Conservation (phyloP, 345 rosid species). For the Stellera chamaejasme region DNA sequence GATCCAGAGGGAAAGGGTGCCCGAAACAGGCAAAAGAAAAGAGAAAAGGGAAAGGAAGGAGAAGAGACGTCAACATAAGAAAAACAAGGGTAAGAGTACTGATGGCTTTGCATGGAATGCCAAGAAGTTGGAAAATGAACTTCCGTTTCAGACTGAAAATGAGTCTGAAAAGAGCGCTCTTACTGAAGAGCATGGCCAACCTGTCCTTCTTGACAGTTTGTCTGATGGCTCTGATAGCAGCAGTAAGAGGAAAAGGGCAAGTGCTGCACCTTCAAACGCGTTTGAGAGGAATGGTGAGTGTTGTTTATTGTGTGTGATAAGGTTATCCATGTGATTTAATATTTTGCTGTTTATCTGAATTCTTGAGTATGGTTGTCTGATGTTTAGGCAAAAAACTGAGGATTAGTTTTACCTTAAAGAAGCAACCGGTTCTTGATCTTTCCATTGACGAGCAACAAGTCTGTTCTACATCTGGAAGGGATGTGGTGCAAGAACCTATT, state of each 20-base stretch:
- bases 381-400: conserved; percentile 38
- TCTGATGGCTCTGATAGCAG: conserved; percentile 21
- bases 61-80: conserved; percentile 24
- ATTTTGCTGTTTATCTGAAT: neutral
- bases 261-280: conserved; percentile 19
- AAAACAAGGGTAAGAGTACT: conserved; percentile 18
- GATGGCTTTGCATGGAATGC: conserved; percentile 24
- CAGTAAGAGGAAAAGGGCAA: conserved; percentile 34
- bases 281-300: conserved; percentile 37
- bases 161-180: conserved; percentile 51
- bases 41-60: conserved; percentile 17
- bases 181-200: conserved; percentile 52
- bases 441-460: conserved; percentile 4
- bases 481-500: neutral
- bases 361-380: conserved; percentile 3
- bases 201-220: conserved; percentile 22
- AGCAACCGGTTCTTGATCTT: conserved; percentile 7
- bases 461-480: conserved; percentile 18
- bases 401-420: conserved; percentile 35
- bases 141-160: conserved; percentile 24
- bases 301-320: neutral
- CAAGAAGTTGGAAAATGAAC: conserved; percentile 22
- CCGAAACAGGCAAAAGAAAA: conserved; percentile 23
- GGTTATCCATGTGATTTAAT: neutral
- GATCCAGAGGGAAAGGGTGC: conserved; percentile 31